phyloP scores from a whole-genome alignment of 1,284 basidiomycete genomes.

The Ceratobasidium papillatum region DNA sequence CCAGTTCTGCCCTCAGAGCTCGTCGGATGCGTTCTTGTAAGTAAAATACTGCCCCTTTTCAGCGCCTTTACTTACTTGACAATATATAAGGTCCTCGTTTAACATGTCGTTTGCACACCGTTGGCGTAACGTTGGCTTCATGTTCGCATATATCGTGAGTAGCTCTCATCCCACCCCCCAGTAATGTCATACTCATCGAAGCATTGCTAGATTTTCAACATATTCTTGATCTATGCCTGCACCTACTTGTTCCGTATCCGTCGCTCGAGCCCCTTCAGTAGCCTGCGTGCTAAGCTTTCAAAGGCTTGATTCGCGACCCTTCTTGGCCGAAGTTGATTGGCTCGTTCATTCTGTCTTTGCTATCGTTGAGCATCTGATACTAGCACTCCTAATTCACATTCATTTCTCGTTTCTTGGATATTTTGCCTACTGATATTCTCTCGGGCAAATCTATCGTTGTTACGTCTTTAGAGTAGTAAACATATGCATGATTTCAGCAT shows the following conservation, averaged over 20 bases:
- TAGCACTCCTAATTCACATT: neutral
- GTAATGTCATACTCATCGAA: neutral
- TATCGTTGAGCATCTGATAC: too few species aligned
- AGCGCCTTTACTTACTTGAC: neutral
- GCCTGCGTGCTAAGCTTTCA: neutral
- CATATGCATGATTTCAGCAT: too few species aligned
- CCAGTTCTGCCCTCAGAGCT: conserved; percentile 60
- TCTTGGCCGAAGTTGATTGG: too few species aligned
- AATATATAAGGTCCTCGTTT: conserved; percentile 64
- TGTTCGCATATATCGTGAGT: conserved; percentile 60
- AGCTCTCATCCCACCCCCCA: conserved; percentile 48
- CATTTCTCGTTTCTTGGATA: neutral
- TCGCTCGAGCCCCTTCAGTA: conserved; percentile 8
- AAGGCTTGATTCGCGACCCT: neutral
- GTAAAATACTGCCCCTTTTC: neutral
- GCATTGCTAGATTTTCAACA: conserved; percentile 1
- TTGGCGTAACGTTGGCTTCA: conserved; percentile 79
- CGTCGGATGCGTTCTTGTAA: conserved; percentile 59
- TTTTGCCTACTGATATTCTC: too few species aligned
- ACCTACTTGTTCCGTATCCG: conserved; percentile 32
- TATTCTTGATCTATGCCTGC: conserved; percentile 12
- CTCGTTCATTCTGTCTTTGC: too few species aligned
- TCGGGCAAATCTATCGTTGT: too few species aligned
- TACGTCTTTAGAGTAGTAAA: too few species aligned
- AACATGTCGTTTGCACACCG: conserved; percentile 72